Base-by-base conservation (phyloP, 495 filamentous ascomycete genomes). In the Aspergillus ellipticus region DNA sequence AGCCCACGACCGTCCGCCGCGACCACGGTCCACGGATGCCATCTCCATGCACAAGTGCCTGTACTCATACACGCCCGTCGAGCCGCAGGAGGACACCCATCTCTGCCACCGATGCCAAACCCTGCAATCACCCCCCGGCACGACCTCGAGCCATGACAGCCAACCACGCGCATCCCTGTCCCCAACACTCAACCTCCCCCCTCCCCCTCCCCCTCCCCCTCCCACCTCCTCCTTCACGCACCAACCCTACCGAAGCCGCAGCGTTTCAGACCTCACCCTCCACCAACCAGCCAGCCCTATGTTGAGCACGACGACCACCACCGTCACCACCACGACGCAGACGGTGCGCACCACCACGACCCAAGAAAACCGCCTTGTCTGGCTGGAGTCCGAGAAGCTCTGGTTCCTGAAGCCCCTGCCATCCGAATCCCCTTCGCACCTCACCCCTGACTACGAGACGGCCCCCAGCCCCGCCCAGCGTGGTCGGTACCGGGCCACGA, bases 321-420 rank as follows among this genome's bases (percentile, higher is more conserved):
- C 52, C 11, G 33, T 15, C 17, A n/a, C 31, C 26, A 21, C 26
- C 2, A 21, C 52, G 4, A 22, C 22, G 24, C 31, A 45, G 21
- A 19, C 21, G n/a, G n/a, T 43, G 37, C 35, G 6, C 22, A 9
- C 15, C 19, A n/a, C 49, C 39, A 19, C 47, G 53, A 39, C 47
- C 46, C 7, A 52, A 42, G 20, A 53, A 6, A 54, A 60, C 3
- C 60, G 58, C 4, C 60, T 66, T 17, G 52, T 66, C 28, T 66
- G 63, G 63, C 49, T 63, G 5, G 63, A 66, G 15, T 48, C 41
- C 20, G 60, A 63, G 45, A 55, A 54, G 21, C 56, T 59, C 29
- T 66, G 63, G 63, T 57, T 63, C 49, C 19, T 58, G 22, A 54
- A 48, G 33, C 22, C 50, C 20, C 28, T 31, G 21, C 42, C 28